These are phyloP conservation scores for Globisporangium ultimum DNA, from an alignment of 352 stramenopile genomes.

Conservation along the genomic window DNA sequence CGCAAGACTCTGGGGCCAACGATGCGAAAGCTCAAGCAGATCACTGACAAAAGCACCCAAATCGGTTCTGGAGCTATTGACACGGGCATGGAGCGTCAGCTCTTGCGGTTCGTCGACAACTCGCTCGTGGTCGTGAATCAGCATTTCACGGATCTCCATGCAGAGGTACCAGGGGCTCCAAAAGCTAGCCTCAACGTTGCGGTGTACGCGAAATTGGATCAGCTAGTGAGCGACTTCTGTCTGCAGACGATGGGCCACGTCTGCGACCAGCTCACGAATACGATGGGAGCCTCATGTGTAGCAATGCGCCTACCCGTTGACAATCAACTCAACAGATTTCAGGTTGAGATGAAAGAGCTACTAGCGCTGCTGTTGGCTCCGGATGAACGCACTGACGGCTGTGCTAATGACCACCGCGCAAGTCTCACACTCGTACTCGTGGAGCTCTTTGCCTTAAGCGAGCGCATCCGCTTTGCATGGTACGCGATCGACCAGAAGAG, in stretches of 20 bases:
- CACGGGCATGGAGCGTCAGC: slow-evolving; percentile 33
- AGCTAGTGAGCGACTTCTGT: slow-evolving; percentile 51
- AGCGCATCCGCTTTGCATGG: slow-evolving; percentile 51
- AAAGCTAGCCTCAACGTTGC: neutral
- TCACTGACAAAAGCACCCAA: neutral
- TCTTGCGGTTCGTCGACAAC: slow-evolving; percentile 32
- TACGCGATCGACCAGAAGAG: slow-evolving; percentile 43
- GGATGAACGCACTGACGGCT: no score
- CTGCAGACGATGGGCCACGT: slow-evolving; percentile 46
- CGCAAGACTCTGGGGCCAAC: slow-evolving; percentile 36
- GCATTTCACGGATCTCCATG: slow-evolving; percentile 15
- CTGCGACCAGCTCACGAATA: slow-evolving; percentile 44
- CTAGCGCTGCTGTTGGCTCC: no score
- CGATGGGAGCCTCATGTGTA: slow-evolving; percentile 20
- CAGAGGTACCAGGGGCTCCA: neutral
- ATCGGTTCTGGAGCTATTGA: neutral
- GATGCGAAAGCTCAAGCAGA: slow-evolving; percentile 19
- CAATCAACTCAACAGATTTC: slow-evolving; percentile 43
- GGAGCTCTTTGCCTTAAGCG: slow-evolving; percentile 37
- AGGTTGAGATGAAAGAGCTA: slow-evolving; percentile 23
- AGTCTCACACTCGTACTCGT: slow-evolving; percentile 1
- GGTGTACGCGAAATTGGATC: slow-evolving; percentile 34
- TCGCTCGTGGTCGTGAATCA: slow-evolving; percentile 20
- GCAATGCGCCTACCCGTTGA: slow-evolving; percentile 27
- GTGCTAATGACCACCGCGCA: neutral